A percentile compares a stretch with the other conserved stretches of the same genome.
Evolutionary conservation across 768 basidiomycete genomes (phyloP).

Genomic region (Cyclocybe cylindracea): DNA sequence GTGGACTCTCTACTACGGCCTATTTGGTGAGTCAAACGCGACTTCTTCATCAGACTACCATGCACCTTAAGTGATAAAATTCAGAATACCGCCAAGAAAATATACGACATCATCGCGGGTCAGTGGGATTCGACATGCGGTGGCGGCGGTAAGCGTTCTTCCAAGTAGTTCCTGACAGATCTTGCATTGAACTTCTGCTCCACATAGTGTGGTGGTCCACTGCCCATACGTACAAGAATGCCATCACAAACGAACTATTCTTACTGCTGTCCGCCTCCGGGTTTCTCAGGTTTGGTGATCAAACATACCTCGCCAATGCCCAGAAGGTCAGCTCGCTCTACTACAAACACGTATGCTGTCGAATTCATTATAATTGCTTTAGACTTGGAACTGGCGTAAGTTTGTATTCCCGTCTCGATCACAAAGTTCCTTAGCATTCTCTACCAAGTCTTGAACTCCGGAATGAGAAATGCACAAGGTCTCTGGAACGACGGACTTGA

Average conservation of each 20-base stretch:
- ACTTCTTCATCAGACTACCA: background rate
- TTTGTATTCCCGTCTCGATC: background rate
- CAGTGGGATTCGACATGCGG: conserved; percentile 54
- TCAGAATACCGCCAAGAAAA: conserved; percentile 46
- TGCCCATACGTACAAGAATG: conserved; percentile 58
- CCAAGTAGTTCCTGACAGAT: background rate
- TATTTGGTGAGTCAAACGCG: conserved; percentile 26
- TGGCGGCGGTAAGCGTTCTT: conserved; percentile 44
- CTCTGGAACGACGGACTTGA: conserved; percentile 49
- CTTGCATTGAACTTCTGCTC: background rate
- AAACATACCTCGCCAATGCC: conserved; percentile 49
- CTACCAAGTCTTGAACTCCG: conserved; percentile 37
- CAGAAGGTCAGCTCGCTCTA: conserved; percentile 31
- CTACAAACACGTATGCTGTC: background rate
- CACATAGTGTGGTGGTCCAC: conserved; percentile 56
- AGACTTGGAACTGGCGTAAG: conserved; percentile 41
- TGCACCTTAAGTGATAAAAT: background rate
- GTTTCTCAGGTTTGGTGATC: conserved; percentile 38
- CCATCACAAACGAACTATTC: conserved; percentile 62
- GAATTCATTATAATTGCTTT: background rate
- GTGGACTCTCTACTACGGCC: conserved; percentile 32
- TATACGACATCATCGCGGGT: conserved; percentile 52
- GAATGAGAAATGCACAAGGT: conserved; percentile 46
- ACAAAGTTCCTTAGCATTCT: background rate
- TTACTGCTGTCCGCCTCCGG: conserved; percentile 50